Base-by-base conservation (phyloP, 441 rosid species). In the Corymbia citriodora region DNA sequence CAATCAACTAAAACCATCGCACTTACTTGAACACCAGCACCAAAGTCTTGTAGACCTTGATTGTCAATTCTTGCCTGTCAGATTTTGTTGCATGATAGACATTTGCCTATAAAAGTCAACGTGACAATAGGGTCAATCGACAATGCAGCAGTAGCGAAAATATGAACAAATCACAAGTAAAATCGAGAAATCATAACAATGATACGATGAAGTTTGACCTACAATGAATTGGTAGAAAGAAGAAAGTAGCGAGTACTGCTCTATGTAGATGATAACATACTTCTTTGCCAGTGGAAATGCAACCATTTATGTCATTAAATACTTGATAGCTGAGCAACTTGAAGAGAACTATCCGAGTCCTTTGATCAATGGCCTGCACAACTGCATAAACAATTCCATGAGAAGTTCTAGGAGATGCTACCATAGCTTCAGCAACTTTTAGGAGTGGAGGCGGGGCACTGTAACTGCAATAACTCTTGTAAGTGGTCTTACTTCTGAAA, bases 251-350 rank as follows among this genome's bases (percentile, higher is more conserved):
- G 3, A 59, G 14, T 25, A 4, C 29, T 59, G 7, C 63, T 59
- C 6, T 0, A 1, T 59, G 29, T 10, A 59, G 29, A 59, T 25
- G 7, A 25, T n/a, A 23, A 10, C n/a, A 10, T 2, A 10, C 65
- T 10, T 57, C 29, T 57, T 10, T n/a, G 7, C 65, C n/a, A 10
- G 14, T 25, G 65, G n/a, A 59, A 10, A 59, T 25, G 65, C 65
- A 5, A 59, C 65, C 65, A 59, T 25, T 59, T 59, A 5, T 59
- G 4, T 59, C 15, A 59, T 59, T 59, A 25, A 25, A 10, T 59
- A 25, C 3, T 1, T 25, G 65, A 59, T 0, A 0, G n/a, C 23
- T 1, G n/a, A 59, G n/a, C n/a, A 23, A 1, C 7, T 10, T 25
- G 65, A 59, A 59, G 3, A 59, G 14, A 59, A 59, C 14, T 29